Percentiles rank a stretch among this genome's conserved stretches.
Conservation (phyloP, 1,284 basidiomycete species). For the Fistulinella cinereoalba region DNA sequence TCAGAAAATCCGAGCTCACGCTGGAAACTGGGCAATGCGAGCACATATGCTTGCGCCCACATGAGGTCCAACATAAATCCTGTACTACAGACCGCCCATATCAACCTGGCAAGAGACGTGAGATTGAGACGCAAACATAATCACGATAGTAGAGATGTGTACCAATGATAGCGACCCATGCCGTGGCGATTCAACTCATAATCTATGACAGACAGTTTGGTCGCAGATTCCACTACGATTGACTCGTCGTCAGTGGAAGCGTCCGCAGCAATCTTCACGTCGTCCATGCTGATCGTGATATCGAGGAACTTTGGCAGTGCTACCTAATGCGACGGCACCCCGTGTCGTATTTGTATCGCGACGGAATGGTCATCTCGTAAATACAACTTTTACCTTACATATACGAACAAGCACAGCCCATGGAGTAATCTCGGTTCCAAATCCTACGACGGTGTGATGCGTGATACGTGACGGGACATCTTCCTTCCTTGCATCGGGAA, state of each 20-base stretch:
- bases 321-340: too few relatives aligned
- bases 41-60: background rate
- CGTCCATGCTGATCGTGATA: background rate
- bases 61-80: background rate
- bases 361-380: too few relatives aligned
- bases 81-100: background rate
- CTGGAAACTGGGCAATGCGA: conserved; percentile 7
- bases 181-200: conserved; percentile 14
- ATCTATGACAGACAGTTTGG: conserved; percentile 14
- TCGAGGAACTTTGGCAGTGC: too few relatives aligned
- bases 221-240: background rate
- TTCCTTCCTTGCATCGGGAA: too few relatives aligned
- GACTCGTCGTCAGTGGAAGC: background rate
- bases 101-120: background rate
- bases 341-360: too few relatives aligned
- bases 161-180: conserved; percentile 20
- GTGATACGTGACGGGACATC: too few relatives aligned
- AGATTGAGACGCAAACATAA: background rate
- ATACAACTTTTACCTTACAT: too few relatives aligned
- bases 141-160: background rate
- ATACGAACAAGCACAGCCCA: too few relatives aligned
- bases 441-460: too few relatives aligned
- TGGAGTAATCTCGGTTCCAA: too few relatives aligned
- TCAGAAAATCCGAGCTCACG: conserved; percentile 20
- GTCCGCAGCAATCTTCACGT: background rate